Evolutionary conservation across 306 rosid species (phyloP).

Genomic region (Castanospermum australe): DNA sequence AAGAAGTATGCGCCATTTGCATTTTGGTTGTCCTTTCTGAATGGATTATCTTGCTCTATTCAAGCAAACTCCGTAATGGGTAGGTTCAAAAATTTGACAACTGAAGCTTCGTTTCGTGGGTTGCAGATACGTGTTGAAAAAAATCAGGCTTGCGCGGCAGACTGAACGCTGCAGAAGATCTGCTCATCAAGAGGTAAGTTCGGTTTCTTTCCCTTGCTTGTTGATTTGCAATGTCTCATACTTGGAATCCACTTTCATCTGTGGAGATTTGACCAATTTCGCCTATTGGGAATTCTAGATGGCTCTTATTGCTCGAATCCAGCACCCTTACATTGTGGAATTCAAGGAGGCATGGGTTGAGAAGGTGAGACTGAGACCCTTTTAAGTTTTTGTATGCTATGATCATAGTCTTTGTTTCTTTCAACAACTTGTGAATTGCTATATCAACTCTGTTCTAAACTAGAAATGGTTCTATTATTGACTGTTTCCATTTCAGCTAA

Average conservation of each 20-base stretch:
- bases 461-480: neutral
- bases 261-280: constrained; percentile 2
- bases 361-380: constrained; percentile 54
- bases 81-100: constrained; percentile 2
- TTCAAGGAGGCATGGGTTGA: constrained; percentile 99
- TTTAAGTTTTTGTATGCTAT: neutral
- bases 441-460: neutral
- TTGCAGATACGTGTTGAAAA: constrained; percentile 91
- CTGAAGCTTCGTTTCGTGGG: constrained; percentile 21
- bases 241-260: neutral
- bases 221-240: constrained; percentile 6
- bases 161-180: constrained; percentile 94
- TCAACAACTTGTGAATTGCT: neutral
- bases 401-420: neutral
- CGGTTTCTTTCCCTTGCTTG: neutral
- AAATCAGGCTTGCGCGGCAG: constrained; percentile 94
- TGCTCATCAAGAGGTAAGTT: constrained; percentile 90
- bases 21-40: neutral
- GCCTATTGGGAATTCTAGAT: constrained; percentile 50
- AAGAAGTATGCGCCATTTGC: constrained; percentile 50
- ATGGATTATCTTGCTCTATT: neutral
- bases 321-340: constrained; percentile 81
- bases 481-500: neutral
- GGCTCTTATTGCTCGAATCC: constrained; percentile 91
- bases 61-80: neutral